Evolutionary conservation across 2,329 filamentous ascomycete genomes (phyloP).

Genomic region (Xylariaceae sp.): DNA sequence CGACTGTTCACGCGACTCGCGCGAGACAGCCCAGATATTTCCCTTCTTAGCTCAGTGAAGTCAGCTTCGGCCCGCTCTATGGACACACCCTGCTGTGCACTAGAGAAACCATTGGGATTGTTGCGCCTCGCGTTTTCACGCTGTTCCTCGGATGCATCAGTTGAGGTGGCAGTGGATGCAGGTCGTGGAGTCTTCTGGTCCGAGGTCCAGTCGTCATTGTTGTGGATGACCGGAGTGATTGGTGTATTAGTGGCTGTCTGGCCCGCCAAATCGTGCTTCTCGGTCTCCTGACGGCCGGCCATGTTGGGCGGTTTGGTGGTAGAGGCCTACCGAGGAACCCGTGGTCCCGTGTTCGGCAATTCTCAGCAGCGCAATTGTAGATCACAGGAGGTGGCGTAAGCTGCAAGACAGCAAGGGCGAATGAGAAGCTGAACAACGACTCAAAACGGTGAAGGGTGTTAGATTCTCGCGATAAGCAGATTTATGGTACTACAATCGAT

Average conservation of each 20-base stretch:
- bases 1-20: constrained; percentile 39
- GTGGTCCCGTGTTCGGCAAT: neutral
- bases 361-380: neutral
- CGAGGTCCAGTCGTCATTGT: constrained; percentile 16
- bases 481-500: too few relatives aligned
- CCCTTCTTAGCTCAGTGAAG: constrained; percentile 62
- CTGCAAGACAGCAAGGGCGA: neutral
- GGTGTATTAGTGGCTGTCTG: constrained; percentile 1
- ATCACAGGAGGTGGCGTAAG: neutral
- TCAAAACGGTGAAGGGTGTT: too few relatives aligned
- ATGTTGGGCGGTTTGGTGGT: neutral
- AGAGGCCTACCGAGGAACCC: neutral
- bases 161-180: constrained; percentile 16
- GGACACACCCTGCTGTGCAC: constrained; percentile 49
- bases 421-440: neutral
- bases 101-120: constrained; percentile 45
- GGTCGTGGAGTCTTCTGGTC: neutral
- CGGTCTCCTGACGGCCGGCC: constrained; percentile 12
- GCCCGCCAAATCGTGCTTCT: constrained; percentile 4
- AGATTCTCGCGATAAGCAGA: too few relatives aligned
- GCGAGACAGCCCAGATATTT: constrained; percentile 54
- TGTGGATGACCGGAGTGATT: constrained; percentile 7
- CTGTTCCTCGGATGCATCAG: constrained; percentile 31
- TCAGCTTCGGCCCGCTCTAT: constrained; percentile 65
- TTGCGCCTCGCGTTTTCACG: constrained; percentile 37